Conservation (phyloP, 441 rosid species). For the Melastoma candidum region DNA sequence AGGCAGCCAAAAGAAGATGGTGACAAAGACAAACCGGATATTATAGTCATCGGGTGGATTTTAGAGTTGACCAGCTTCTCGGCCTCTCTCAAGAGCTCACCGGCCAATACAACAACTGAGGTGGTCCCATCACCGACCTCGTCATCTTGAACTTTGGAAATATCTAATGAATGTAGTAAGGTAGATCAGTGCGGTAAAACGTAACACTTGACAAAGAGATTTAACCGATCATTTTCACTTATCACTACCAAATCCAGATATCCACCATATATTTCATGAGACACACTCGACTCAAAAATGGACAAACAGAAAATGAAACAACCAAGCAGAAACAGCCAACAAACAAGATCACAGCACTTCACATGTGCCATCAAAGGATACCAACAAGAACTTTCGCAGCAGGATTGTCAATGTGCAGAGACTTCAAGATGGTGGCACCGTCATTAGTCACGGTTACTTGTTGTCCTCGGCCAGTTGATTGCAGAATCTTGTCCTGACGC, state of each 20-base stretch:
- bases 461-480: constrained; percentile 86
- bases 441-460: constrained; percentile 86
- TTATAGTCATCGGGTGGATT: constrained; percentile 96
- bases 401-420: constrained; percentile 15
- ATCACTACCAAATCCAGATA: too few species aligned
- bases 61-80: constrained; percentile 85
- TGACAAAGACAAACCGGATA: constrained; percentile 41
- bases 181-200: constrained; percentile 1
- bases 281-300: neutral
- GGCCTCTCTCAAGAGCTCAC: constrained; percentile 92
- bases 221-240: too few species aligned
- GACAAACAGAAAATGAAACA: neutral
- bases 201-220: neutral
- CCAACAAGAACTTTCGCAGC: constrained; percentile 97
- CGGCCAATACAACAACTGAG: constrained; percentile 96
- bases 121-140: constrained; percentile 99
- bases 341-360: too few species aligned
- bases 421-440: constrained; percentile 27
- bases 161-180: constrained; percentile 42
- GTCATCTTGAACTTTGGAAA: constrained; percentile 98
- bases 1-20: neutral
- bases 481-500: constrained; percentile 72
- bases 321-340: neutral
- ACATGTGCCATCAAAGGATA: constrained; percentile 26
- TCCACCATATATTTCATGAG: neutral